Conservation (phyloP, 2,329 filamentous ascomycete species). For the Emergomyces africanus region DNA sequence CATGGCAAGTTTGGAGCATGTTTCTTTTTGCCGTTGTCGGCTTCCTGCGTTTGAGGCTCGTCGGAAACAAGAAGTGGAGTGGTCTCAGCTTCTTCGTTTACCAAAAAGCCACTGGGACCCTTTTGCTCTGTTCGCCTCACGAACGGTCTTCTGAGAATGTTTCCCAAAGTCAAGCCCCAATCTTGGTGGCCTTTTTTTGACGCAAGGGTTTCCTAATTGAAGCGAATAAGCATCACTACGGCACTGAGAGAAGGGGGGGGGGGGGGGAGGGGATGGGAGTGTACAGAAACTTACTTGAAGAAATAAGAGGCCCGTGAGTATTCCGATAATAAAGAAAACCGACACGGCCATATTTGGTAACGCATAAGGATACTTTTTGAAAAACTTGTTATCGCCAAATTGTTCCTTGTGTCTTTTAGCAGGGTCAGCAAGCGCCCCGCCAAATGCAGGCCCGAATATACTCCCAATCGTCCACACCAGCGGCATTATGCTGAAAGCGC, state of each 20-base stretch:
- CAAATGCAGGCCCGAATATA: slow-evolving; percentile 78
- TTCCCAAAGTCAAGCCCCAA: slow-evolving; percentile 62
- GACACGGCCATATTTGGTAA: slow-evolving; percentile 73
- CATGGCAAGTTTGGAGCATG: slow-evolving; percentile 25
- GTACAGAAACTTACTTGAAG: slow-evolving; percentile 44
- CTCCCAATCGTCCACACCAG: slow-evolving; percentile 78
- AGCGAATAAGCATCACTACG: not conserved
- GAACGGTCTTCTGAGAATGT: slow-evolving; percentile 43
- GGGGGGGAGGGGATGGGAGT: too few species aligned
- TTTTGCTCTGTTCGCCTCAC: slow-evolving; percentile 14
- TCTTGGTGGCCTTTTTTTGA: slow-evolving; percentile 56
- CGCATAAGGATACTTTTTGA: slow-evolving; percentile 67
- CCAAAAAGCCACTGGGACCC: slow-evolving; percentile 7
- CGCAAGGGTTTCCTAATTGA: slow-evolving; percentile 59
- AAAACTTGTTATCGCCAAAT: slow-evolving; percentile 54
- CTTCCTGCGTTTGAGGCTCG: slow-evolving; percentile 6
- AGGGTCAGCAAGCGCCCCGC: slow-evolving; percentile 74
- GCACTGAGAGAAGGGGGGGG: not conserved
- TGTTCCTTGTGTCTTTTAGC: slow-evolving; percentile 57
- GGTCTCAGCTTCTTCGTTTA: slow-evolving; percentile 18
- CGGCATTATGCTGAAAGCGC: slow-evolving; percentile 88
- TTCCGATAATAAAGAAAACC: slow-evolving; percentile 63
- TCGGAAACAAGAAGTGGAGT: slow-evolving; percentile 20
- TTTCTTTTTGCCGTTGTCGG: slow-evolving; percentile 16
- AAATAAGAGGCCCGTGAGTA: slow-evolving; percentile 63